Percentiles rank a stretch among this genome's conserved stretches.
phyloP scores from a whole-genome alignment of 208 protist genomes.

The Leishmania martiniquensis region DNA sequence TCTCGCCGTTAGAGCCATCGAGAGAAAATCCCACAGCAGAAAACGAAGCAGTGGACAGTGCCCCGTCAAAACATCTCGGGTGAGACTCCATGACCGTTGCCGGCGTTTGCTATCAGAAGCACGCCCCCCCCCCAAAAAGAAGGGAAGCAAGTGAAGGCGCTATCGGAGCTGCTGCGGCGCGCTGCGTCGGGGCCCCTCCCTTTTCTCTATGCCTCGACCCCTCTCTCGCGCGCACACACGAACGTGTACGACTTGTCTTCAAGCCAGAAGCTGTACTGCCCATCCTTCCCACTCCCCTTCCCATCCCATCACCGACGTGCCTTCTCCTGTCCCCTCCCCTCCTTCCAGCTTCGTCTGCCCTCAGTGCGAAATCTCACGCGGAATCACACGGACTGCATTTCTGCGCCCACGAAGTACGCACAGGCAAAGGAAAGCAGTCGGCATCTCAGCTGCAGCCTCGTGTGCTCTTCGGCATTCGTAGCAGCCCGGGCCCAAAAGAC shows the following conservation, averaged over 20 bases:
- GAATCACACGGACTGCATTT: too few relatives aligned
- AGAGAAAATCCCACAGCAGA: too few relatives aligned
- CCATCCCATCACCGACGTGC: not conserved
- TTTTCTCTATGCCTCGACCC: not conserved
- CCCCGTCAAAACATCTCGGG: not conserved
- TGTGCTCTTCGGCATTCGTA: too few relatives aligned
- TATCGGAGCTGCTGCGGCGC: not conserved
- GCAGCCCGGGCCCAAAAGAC: too few relatives aligned
- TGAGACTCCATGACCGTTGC: not conserved
- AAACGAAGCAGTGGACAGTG: not conserved
- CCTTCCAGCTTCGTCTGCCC: too few relatives aligned
- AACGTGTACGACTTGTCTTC: not conserved
- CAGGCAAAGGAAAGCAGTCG: too few relatives aligned
- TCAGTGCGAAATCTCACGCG: too few relatives aligned
- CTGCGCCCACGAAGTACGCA: too few relatives aligned
- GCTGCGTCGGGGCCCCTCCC: not conserved
- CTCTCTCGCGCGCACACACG: not conserved
- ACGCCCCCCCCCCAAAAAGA: not conserved
- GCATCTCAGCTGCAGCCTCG: too few relatives aligned
- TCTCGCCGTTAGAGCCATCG: not conserved
- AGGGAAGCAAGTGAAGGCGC: not conserved
- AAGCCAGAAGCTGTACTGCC: not conserved
- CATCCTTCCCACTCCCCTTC: not conserved
- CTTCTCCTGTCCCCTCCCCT: too few relatives aligned
- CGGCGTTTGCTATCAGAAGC: not conserved